Base-by-base conservation (phyloP, 2,329 filamentous ascomycete genomes). In the Grosmannia huntii region DNA sequence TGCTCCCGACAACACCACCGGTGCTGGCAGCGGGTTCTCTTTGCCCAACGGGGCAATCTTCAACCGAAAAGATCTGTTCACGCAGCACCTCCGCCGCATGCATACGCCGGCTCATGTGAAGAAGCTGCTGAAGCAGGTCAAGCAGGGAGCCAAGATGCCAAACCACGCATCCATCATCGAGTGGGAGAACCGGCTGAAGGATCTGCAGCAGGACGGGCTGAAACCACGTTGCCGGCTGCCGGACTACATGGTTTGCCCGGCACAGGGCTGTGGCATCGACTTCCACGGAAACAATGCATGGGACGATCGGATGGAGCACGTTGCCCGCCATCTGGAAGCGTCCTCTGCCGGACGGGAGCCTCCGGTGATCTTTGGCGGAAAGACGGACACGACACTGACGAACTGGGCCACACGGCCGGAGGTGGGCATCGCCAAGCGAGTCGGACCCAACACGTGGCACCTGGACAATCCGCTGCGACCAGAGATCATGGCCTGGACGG, bases 21-120 rank as follows among this genome's bases (percentile, higher is more conserved):
- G 46, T 5, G 28, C 61, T 14, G 53, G 60, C 36, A 38, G 23
- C 28, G 51, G 52, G 7, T 51, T 58, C 25, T 57, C 67, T 1
- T 71, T 76, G 6, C 73, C 74, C 46, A 84, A 86, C 65, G 84
- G 77, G n/a, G 72, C 73, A 36, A 75, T 79, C 65, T 96, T 96
- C 75, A 95, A 95, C 71, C 86, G 91, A 66, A 95, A 95, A 68
- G 91, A 96, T 66, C 81, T 96, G 11, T 96, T 91, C 73, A 89
- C 86, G 0, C 90, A 95, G 66, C 92, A 96, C 67, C 78, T 92
- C 2, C 81, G 89, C 6, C 86, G 92, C 53, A 95, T 95, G 89
- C 91, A 96, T 68, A 76, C 80, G 0, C 79, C 81, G 0, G 69
- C 76, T 57, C 62, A 70, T 2, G 64, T 73, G 52, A 72, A 71